These are phyloP conservation scores for Magnolia officinalis DNA, from an alignment of 164 flowering plant species.

Conservation along the genomic window DNA sequence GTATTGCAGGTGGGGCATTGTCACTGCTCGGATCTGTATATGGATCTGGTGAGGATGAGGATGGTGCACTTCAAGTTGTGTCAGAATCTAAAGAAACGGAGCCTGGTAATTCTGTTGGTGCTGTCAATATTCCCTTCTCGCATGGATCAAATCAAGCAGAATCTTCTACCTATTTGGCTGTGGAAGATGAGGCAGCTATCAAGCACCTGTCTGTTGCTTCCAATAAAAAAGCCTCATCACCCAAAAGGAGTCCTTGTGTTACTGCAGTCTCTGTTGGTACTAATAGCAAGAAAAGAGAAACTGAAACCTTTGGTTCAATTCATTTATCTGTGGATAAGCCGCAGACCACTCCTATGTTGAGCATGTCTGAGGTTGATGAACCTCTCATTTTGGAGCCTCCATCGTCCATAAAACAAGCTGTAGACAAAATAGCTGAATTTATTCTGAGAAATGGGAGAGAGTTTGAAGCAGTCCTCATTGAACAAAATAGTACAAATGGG, in stretches of 20 bases:
- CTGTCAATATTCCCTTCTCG: slow-evolving; percentile 15
- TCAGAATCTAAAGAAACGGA: slow-evolving; percentile 19
- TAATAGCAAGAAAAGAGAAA: slow-evolving; percentile 29
- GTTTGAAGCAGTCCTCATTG: slow-evolving; percentile 72
- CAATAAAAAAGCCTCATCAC: slow-evolving; percentile 34
- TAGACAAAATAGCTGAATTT: slow-evolving; percentile 81
- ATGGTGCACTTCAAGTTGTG: slow-evolving; percentile 33
- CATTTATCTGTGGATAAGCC: slow-evolving; percentile 29
- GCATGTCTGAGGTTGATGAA: slow-evolving; percentile 38
- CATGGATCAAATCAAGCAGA: slow-evolving; percentile 22
- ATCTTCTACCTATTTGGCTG: slow-evolving; percentile 10
- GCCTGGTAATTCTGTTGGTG: slow-evolving; percentile 18
- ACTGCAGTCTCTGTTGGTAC: slow-evolving; percentile 29
- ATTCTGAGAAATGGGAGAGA: slow-evolving; percentile 70
- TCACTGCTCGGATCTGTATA: slow-evolving; percentile 86
- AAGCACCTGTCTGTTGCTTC: slow-evolving; percentile 23
- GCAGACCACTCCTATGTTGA: slow-evolving; percentile 24
- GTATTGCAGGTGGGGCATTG: slow-evolving; percentile 53
- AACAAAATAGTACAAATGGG: slow-evolving; percentile 68
- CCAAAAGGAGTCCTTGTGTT: slow-evolving; percentile 29
- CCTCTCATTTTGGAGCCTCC: slow-evolving; percentile 73
- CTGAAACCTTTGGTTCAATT: slow-evolving; percentile 18
- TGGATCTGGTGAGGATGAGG: slow-evolving; percentile 89
- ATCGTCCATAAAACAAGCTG: slow-evolving; percentile 51
- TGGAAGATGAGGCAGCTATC: slow-evolving; percentile 25